Conservation (phyloP, 2,329 filamentous ascomycete genomes). For the Fusarium domesticum region DNA sequence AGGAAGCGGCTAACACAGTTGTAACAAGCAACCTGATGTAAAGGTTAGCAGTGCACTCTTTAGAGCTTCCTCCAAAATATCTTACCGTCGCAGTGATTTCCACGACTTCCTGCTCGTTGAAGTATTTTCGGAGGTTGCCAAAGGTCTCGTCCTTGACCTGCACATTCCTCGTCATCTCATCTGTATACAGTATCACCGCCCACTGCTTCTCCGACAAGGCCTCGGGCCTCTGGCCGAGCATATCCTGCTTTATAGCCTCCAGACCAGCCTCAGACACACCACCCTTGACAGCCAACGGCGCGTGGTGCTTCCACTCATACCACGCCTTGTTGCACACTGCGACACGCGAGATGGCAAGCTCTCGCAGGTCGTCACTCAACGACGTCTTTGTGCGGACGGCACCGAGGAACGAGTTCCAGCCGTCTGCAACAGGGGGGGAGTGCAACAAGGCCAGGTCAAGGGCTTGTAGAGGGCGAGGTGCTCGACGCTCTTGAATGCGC, state of each 20-base stretch:
- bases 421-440: conserved; percentile 69
- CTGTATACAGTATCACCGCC: conserved; percentile 69
- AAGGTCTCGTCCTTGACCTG: conserved; percentile 68
- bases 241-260: conserved; percentile 40
- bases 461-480: conserved; percentile 66
- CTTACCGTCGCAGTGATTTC: conserved; percentile 74
- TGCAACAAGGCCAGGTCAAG: conserved; percentile 77
- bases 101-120: conserved; percentile 70
- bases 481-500: conserved; percentile 63
- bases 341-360: conserved; percentile 77
- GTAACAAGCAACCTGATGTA: conserved; percentile 62
- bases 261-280: conserved; percentile 55
- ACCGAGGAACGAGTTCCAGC: conserved; percentile 69
- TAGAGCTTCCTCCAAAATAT: not conserved
- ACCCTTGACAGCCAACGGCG: conserved; percentile 60
- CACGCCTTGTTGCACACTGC: conserved; percentile 76
- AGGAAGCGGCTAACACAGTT: conserved; percentile 84
- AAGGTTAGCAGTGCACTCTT: not conserved
- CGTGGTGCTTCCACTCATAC: conserved; percentile 83
- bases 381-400: conserved; percentile 55
- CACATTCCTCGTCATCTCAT: conserved; percentile 79
- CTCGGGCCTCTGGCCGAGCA: conserved; percentile 29
- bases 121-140: conserved; percentile 55
- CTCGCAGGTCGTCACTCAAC: conserved; percentile 57
- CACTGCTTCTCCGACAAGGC: conserved; percentile 58